phyloP scores from a whole-genome alignment of 2,329 filamentous ascomycete genomes.

The Aspergillus jensenii region DNA sequence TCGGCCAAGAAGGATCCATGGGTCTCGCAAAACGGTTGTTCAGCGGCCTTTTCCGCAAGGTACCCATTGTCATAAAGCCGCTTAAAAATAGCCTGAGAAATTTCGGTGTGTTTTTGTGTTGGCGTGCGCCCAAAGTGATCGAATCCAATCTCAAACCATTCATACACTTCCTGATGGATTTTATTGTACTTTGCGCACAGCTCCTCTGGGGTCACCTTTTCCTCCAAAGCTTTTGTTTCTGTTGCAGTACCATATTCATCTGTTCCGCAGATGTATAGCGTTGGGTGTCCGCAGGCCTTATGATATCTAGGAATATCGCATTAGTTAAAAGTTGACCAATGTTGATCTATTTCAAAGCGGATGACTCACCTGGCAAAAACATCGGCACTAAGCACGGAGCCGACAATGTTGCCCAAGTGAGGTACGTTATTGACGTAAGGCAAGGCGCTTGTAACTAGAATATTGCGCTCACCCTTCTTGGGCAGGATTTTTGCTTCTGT shows the following conservation, averaged over 20 bases:
- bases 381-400: slow-evolving; percentile 83
- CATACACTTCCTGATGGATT: slow-evolving; percentile 85
- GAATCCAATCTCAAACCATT: slow-evolving; percentile 95
- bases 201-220: slow-evolving; percentile 75
- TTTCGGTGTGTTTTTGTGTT: slow-evolving; percentile 83
- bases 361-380: slow-evolving; percentile 63
- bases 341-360: slow-evolving; percentile 58
- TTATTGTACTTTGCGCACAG: slow-evolving; percentile 92
- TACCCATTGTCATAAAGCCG: slow-evolving; percentile 87
- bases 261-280: slow-evolving; percentile 81
- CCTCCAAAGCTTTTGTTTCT: slow-evolving; percentile 91
- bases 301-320: slow-evolving; percentile 58
- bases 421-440: slow-evolving; percentile 81
- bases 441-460: slow-evolving; percentile 87
- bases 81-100: slow-evolving; percentile 86
- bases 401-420: slow-evolving; percentile 86
- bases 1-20: slow-evolving; percentile 70
- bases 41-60: slow-evolving; percentile 81
- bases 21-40: slow-evolving; percentile 84
- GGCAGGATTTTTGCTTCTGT: slow-evolving; percentile 55
- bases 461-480: slow-evolving; percentile 74
- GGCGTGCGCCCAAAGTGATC: slow-evolving; percentile 94
- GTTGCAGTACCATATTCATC: slow-evolving; percentile 97
- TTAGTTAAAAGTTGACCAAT: slow-evolving; percentile 46
- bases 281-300: slow-evolving; percentile 75